Percentiles rank a stretch among this genome's conserved stretches.
Conservation (phyloP, 352 stramenopile species). For the Phytophthora sp. region DNA sequence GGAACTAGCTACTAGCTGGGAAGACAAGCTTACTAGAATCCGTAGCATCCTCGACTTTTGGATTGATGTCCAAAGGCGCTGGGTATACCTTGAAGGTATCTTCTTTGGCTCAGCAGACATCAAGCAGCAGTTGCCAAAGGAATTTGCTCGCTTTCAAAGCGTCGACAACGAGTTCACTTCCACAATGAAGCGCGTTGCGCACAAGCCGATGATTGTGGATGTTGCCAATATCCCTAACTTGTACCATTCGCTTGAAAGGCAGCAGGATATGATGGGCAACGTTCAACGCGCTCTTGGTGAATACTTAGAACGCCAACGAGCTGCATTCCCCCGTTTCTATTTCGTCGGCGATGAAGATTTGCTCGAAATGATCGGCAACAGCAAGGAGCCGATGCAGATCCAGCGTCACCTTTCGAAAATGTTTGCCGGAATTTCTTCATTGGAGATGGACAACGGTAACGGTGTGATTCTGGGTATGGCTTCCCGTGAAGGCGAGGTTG, state of each 20-base stretch:
- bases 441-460: slow-evolving; percentile 82
- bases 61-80: slow-evolving; percentile 99
- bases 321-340: slow-evolving; percentile 99
- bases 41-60: slow-evolving; percentile 98
- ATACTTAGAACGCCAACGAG: slow-evolving; percentile 99
- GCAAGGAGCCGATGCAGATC: slow-evolving; percentile 98
- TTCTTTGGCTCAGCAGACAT: slow-evolving; percentile 99
- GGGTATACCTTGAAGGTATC: slow-evolving; percentile 99
- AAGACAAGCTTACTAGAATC: slow-evolving; percentile 97
- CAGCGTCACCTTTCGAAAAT: slow-evolving; percentile 98
- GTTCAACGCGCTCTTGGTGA: slow-evolving; percentile 99
- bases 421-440: slow-evolving; percentile 97
- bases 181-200: slow-evolving; percentile 97
- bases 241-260: slow-evolving; percentile 92
- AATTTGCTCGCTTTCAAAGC: slow-evolving; percentile 98
- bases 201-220: slow-evolving; percentile 97
- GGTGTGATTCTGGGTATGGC: slow-evolving; percentile 93
- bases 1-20: slow-evolving; percentile 97
- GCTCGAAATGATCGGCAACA: slow-evolving; percentile 99
- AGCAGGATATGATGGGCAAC: slow-evolving; percentile 98
- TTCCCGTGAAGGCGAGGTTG: slow-evolving; percentile 98
- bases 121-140: slow-evolving; percentile 98
- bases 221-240: slow-evolving; percentile 91
- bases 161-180: slow-evolving; percentile 99
- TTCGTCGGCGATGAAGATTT: slow-evolving; percentile 99